These are phyloP conservation scores for Dothistroma pini DNA, from an alignment of 2,329 filamentous ascomycete genomes.

Conservation along the genomic window DNA sequence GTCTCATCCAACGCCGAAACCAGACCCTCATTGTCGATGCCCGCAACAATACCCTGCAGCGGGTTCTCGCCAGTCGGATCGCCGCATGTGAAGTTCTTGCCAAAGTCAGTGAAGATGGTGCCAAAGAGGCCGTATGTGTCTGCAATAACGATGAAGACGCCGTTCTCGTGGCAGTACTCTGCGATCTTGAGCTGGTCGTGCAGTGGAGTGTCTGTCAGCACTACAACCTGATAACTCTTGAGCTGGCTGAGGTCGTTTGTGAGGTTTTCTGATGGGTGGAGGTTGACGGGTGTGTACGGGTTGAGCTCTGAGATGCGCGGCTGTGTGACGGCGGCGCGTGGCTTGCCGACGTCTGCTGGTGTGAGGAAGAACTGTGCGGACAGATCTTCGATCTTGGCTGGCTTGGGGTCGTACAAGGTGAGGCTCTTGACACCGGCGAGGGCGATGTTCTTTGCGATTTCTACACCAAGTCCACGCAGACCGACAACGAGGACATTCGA, in stretches of 20 bases:
- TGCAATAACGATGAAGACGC: slow-evolving; percentile 82
- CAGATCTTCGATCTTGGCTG: slow-evolving; percentile 79
- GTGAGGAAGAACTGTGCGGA: slow-evolving; percentile 97
- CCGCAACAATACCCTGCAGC: slow-evolving; percentile 81
- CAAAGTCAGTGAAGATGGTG: slow-evolving; percentile 95
- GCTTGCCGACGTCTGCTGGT: slow-evolving; percentile 83
- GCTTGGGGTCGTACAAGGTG: slow-evolving; percentile 84
- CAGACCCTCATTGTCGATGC: slow-evolving; percentile 81
- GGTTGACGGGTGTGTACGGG: slow-evolving; percentile 85
- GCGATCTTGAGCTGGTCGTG: slow-evolving; percentile 78
- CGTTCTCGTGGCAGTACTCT: slow-evolving; percentile 91
- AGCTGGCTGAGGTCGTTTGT: slow-evolving; percentile 74
- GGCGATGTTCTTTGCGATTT: slow-evolving; percentile 98
- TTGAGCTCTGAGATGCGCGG: slow-evolving; percentile 93
- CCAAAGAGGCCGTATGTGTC: slow-evolving; percentile 95
- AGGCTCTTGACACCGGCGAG: slow-evolving; percentile 97
- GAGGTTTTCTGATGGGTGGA: slow-evolving; percentile 64
- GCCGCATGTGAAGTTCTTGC: slow-evolving; percentile 84
- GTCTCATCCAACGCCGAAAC: slow-evolving; percentile 94
- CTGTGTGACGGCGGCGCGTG: slow-evolving; percentile 78
- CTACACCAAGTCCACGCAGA: slow-evolving; percentile 89
- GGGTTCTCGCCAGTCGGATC: slow-evolving; percentile 90
- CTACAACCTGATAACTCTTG: slow-evolving; percentile 88
- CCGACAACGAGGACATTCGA: slow-evolving; percentile 92
- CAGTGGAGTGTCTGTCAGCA: slow-evolving; percentile 79